Percentiles rank a stretch among this genome's conserved stretches.
phyloP scores from a whole-genome alignment of 352 stramenopile species.

The Lagenidium sp. region DNA sequence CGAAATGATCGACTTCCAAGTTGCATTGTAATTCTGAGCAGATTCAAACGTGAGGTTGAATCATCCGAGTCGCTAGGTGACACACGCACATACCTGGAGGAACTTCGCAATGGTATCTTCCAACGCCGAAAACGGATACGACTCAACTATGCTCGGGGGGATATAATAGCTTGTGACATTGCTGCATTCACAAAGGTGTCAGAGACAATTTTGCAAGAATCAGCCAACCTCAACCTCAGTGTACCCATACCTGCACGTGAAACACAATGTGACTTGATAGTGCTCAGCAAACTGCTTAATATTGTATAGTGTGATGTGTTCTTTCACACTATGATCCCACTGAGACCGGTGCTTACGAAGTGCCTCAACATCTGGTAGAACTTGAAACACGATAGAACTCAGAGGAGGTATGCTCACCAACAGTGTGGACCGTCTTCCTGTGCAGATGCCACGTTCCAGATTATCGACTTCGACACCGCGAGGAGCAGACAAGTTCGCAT shows the following conservation, averaged over 20 bases:
- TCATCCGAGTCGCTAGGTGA: no score
- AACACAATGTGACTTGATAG: conserved; percentile 81
- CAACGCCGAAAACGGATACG: conserved; percentile 74
- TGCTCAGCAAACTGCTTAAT: conserved; percentile 87
- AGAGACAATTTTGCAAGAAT: conserved; percentile 2
- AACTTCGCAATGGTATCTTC: conserved; percentile 87
- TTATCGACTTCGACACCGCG: no score
- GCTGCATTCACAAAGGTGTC: conserved; percentile 3
- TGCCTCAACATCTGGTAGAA: conserved; percentile 53
- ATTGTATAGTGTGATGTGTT: conserved; percentile 86
- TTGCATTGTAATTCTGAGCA: conserved; percentile 64
- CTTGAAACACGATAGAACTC: conserved; percentile 47
- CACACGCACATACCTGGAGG: conserved; percentile 53
- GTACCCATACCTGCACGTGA: conserved; percentile 66
- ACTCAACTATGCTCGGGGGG: conserved; percentile 73
- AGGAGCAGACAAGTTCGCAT: no score
- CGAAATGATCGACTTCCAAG: conserved; percentile 64
- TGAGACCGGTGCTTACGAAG: conserved; percentile 74
- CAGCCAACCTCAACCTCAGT: neutral
- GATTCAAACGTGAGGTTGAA: no score
- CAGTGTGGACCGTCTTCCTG: conserved; percentile 48
- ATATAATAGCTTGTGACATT: conserved; percentile 82
- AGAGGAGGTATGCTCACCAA: conserved; percentile 60
- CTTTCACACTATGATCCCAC: conserved; percentile 84
- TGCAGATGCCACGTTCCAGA: conserved; percentile 63